Conservation (phyloP, 2,329 filamentous ascomycete genomes). For the Waltergamsia citrina region DNA sequence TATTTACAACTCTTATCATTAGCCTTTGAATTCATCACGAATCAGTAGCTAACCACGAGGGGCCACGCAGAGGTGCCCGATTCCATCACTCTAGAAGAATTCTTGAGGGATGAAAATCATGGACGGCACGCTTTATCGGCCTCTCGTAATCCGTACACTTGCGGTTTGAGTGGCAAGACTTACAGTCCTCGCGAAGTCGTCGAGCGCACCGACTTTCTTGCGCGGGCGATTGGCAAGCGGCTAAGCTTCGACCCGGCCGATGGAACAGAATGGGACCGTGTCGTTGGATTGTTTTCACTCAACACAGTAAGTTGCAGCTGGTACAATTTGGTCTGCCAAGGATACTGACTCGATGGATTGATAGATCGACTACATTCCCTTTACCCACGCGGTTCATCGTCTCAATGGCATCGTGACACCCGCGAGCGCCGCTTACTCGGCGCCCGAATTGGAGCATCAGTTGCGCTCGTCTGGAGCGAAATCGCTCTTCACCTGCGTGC, state of each 20-base stretch:
- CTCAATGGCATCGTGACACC: slow-evolving; percentile 66
- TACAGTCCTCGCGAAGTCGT: slow-evolving; percentile 55
- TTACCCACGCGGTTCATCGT: slow-evolving; percentile 66
- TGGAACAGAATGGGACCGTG: slow-evolving; percentile 74
- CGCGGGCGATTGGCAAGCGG: slow-evolving; percentile 59
- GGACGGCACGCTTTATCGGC: slow-evolving; percentile 54
- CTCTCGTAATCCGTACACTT: slow-evolving; percentile 65
- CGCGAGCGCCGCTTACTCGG: slow-evolving; percentile 67
- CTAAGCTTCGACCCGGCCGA: slow-evolving; percentile 61
- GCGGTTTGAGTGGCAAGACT: slow-evolving; percentile 61
- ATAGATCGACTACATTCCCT: slow-evolving; percentile 64
- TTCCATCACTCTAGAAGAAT: slow-evolving; percentile 63
- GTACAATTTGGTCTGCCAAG: not conserved
- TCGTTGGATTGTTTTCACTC: slow-evolving; percentile 66
- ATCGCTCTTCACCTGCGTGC: slow-evolving; percentile 61
- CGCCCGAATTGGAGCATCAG: slow-evolving; percentile 62
- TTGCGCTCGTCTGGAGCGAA: slow-evolving; percentile 59
- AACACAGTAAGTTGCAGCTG: slow-evolving; percentile 52
- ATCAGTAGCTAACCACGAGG: too few relatives aligned
- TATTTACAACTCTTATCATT: slow-evolving; percentile 13
- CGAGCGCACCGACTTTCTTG: slow-evolving; percentile 55
- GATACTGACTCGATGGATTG: not conserved
- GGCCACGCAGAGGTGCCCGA: slow-evolving; percentile 61
- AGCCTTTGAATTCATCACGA: too few relatives aligned
- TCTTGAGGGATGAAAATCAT: slow-evolving; percentile 64